phyloP scores from a whole-genome alignment of 2,329 filamentous ascomycete species.

The Canariomyces notabilis region DNA sequence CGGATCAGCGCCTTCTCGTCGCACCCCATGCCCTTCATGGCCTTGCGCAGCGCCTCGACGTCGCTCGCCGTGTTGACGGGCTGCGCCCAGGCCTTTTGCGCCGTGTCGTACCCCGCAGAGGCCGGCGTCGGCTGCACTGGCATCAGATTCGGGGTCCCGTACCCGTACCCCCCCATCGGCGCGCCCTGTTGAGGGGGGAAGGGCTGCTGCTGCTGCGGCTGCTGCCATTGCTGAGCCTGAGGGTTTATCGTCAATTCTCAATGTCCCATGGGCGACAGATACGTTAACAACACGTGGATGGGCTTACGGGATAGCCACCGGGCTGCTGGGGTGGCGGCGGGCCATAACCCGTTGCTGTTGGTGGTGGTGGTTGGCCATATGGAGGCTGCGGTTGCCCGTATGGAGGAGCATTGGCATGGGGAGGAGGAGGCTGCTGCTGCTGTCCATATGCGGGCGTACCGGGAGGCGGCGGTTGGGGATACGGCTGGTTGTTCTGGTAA shows the following conservation, averaged over 20 bases:
- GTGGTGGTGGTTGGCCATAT: conserved; percentile 25
- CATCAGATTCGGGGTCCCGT: conserved; percentile 26
- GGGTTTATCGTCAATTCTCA: no score
- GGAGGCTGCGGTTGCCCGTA: conserved; percentile 32
- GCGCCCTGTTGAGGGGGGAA: no score
- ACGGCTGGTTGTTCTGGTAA: no score
- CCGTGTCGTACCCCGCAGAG: conserved; percentile 67
- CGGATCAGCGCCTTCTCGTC: conserved; percentile 72
- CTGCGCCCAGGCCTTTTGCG: conserved; percentile 49
- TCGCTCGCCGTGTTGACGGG: conserved; percentile 64
- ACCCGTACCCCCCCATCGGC: no score
- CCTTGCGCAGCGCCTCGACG: conserved; percentile 65
- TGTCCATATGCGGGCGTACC: conserved; percentile 28
- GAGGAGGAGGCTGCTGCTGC: conserved; percentile 16
- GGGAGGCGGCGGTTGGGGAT: conserved; percentile 38
- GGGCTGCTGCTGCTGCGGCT: no score
- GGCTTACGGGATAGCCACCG: conserved; percentile 9
- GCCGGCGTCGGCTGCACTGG: conserved; percentile 52
- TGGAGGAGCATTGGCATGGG: conserved; percentile 34
- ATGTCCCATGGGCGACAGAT: no score
- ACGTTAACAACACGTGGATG: no score
- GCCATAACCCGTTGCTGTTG: conserved; percentile 28
- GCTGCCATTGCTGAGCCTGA: conserved; percentile 3
- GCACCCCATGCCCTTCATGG: conserved; percentile 88
- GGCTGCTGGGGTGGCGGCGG: conserved; percentile 26